A percentile compares a stretch with the other conserved stretches of the same genome.
These are phyloP conservation scores for Psilocybe cubensis DNA, from an alignment of 768 basidiomycete species.

Conservation along the genomic window DNA sequence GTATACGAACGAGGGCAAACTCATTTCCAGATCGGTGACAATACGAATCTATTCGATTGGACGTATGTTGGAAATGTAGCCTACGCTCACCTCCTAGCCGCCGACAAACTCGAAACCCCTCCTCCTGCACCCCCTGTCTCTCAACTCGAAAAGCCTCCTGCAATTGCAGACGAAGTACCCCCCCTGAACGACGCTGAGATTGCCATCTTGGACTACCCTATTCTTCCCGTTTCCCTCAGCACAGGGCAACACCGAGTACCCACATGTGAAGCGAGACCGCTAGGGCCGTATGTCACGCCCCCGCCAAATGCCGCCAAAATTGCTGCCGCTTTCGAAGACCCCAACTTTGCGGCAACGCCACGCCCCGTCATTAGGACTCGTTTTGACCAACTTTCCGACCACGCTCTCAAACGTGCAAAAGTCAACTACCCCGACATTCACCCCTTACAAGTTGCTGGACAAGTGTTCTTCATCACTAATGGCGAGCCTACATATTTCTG, in stretches of 20 bases:
- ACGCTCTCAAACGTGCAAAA: conserved; percentile 56
- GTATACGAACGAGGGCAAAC: conserved; percentile 85
- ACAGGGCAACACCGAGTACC: conserved; percentile 69
- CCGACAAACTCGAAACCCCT: conserved; percentile 75
- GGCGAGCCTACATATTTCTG: conserved; percentile 97
- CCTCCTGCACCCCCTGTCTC: conserved; percentile 46
- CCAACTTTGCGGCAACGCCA: conserved; percentile 39
- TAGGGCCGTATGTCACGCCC: conserved; percentile 77
- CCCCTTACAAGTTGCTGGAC: conserved; percentile 84
- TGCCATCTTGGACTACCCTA: conserved; percentile 48
- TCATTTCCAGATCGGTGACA: conserved; percentile 92
- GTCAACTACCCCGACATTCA: conserved; percentile 44
- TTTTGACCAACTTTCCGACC: conserved; percentile 79
- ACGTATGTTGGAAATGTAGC: conserved; percentile 97
- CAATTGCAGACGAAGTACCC: conserved; percentile 40
- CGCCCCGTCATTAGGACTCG: conserved; percentile 73
- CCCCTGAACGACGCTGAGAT: conserved; percentile 45
- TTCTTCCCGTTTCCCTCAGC: conserved; percentile 68
- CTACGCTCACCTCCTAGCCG: conserved; percentile 90
- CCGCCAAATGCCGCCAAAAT: conserved; percentile 62
- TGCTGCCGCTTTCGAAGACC: conserved; percentile 56
- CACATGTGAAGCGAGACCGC: conserved; percentile 77
- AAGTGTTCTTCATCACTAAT: conserved; percentile 96
- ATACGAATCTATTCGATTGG: conserved; percentile 93
- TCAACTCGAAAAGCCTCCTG: conserved; percentile 37